These are phyloP conservation scores for Ocimum tenuiflorum DNA, from an alignment of 257 asterid genomes.

Conservation along the genomic window DNA sequence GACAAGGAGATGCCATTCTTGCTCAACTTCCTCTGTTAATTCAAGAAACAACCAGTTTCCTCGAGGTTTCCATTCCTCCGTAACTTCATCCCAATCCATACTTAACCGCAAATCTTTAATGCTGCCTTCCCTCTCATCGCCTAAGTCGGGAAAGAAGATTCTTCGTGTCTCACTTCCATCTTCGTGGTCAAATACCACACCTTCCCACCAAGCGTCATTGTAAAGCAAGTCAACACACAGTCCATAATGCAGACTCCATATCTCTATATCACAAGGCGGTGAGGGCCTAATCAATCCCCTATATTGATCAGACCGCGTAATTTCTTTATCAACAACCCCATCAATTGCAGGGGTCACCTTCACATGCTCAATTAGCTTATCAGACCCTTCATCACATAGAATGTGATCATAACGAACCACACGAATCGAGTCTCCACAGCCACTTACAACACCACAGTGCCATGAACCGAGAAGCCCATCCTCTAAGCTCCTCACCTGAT, in stretches of 20 bases:
- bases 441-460: conserved; percentile 41
- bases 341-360: conserved; percentile 43
- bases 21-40: conserved; percentile 50
- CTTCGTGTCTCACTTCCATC: conserved; percentile 45
- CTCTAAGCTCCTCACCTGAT: conserved; percentile 64
- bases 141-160: conserved; percentile 81
- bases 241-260: conserved; percentile 46
- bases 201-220: conserved; percentile 96
- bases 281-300: conserved; percentile 72
- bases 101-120: conserved; percentile 42
- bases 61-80: conserved; percentile 60
- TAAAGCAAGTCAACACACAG: conserved; percentile 54
- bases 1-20: conserved; percentile 41
- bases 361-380: conserved; percentile 40
- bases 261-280: conserved; percentile 31
- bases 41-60: conserved; percentile 67
- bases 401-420: conserved; percentile 47
- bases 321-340: conserved; percentile 25
- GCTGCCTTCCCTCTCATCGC: conserved; percentile 59
- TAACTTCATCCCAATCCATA: conserved; percentile 75
- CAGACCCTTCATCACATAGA: conserved; percentile 42
- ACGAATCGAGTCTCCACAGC: conserved; percentile 27
- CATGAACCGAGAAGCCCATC: conserved; percentile 63
- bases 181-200: conserved; percentile 64
- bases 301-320: not conserved